These are phyloP conservation scores for Heliamphora exappendiculata DNA, from an alignment of 148 eudicot species.

Conservation along the genomic window DNA sequence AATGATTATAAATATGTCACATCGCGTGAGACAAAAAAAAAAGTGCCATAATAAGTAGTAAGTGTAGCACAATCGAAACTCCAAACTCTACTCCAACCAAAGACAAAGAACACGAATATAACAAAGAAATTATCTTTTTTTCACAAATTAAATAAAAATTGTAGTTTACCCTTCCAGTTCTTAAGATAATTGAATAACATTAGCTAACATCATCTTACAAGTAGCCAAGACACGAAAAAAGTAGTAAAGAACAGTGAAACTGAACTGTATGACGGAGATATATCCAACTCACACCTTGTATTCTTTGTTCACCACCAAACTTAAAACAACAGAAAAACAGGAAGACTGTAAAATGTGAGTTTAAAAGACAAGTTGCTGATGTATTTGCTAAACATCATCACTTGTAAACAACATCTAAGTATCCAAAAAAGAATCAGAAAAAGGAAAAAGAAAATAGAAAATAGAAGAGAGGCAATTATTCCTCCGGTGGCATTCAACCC, in stretches of 20 bases:
- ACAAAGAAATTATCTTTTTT: too few relatives aligned
- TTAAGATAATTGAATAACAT: background rate
- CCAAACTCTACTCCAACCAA: too few relatives aligned
- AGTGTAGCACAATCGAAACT: too few relatives aligned
- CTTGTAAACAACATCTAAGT: background rate
- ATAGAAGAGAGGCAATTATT: conserved; percentile 1
- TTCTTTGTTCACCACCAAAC: background rate
- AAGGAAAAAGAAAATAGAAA: background rate
- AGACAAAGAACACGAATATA: too few relatives aligned
- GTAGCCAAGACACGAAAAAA: too few relatives aligned
- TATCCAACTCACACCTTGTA: background rate
- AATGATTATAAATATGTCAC: too few relatives aligned
- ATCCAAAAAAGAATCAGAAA: background rate
- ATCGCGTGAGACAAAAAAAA: too few relatives aligned
- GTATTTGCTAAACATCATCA: background rate
- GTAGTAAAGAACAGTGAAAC: too few relatives aligned
- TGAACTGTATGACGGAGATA: background rate
- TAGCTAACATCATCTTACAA: background rate
- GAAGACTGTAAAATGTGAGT: background rate
- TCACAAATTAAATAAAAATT: too few relatives aligned
- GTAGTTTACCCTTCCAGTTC: background rate
- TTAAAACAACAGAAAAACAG: background rate
- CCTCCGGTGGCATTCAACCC: background rate
- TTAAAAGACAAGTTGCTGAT: background rate
- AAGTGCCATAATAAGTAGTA: too few relatives aligned